phyloP scores from a whole-genome alignment of 768 basidiomycete genomes.

The Serendipita sp. region DNA sequence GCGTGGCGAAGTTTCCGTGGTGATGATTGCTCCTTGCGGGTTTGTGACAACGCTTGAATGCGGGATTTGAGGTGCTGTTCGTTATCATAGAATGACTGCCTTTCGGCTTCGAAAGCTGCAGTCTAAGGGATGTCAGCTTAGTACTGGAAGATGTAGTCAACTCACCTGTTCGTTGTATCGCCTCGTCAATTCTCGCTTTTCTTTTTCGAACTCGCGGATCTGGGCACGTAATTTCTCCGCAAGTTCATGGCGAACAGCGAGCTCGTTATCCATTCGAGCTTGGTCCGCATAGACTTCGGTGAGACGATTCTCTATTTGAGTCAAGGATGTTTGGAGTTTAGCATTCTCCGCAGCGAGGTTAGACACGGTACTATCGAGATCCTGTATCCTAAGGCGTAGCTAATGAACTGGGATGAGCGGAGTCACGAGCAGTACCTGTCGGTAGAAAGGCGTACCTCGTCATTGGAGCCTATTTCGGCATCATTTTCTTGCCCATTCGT shows the following conservation, averaged over 20 bases:
- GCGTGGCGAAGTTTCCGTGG: constrained; percentile 3
- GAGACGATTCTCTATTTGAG: constrained; percentile 54
- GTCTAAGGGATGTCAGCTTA: constrained; percentile 31
- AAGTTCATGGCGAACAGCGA: constrained; percentile 69
- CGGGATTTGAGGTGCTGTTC: constrained; percentile 77
- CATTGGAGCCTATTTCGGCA: neutral
- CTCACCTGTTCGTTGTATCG: constrained; percentile 80
- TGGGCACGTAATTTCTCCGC: constrained; percentile 67
- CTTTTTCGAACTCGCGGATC: constrained; percentile 74
- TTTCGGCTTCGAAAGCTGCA: constrained; percentile 80
- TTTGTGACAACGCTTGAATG: constrained; percentile 62
- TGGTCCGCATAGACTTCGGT: constrained; percentile 73
- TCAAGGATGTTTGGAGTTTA: constrained; percentile 45
- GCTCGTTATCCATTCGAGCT: constrained; percentile 62
- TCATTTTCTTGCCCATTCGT: neutral
- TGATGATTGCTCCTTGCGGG: constrained; percentile 37
- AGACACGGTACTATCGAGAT: constrained; percentile 20
- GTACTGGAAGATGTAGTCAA: constrained; percentile 11
- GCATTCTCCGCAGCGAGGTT: constrained; percentile 48
- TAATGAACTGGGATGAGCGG: neutral
- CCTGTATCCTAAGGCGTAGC: neutral
- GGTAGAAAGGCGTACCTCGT: neutral
- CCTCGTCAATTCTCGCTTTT: constrained; percentile 67
- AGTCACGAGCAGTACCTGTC: neutral
- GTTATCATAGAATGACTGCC: constrained; percentile 84